Conservation (phyloP, 768 basidiomycete species). For the Boletus bicolor region DNA sequence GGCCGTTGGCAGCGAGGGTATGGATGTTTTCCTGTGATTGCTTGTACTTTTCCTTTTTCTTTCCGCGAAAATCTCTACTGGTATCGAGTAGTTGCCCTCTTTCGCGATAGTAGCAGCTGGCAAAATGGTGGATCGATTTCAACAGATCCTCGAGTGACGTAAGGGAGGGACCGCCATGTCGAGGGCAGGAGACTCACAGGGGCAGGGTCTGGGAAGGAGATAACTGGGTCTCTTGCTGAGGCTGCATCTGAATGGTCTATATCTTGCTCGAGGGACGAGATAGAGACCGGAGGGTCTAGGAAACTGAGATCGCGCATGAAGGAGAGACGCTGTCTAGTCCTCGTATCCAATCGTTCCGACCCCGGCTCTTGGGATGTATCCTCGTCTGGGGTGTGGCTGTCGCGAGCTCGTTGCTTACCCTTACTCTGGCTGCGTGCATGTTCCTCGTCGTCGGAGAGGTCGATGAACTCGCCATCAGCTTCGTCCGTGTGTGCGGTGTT, state of each 20-base stretch:
- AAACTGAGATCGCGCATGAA: conserved; percentile 54
- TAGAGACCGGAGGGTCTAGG: conserved; percentile 35
- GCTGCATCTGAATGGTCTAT: conserved; percentile 1
- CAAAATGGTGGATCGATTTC: conserved; percentile 50
- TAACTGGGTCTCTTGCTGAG: conserved; percentile 6
- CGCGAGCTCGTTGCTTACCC: conserved; percentile 26
- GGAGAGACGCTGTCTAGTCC: conserved; percentile 41
- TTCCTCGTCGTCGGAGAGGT: conserved; percentile 24
- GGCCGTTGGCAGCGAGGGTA: conserved; percentile 13
- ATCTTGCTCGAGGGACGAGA: conserved; percentile 11
- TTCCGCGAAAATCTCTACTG: conserved; percentile 44
- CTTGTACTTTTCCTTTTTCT: conserved; percentile 35
- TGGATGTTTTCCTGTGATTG: conserved; percentile 21
- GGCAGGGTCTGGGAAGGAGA: conserved; percentile 40
- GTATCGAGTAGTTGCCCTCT: conserved; percentile 56
- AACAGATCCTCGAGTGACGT: conserved; percentile 44
- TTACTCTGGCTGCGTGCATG: conserved; percentile 10
- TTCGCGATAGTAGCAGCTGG: conserved; percentile 57
- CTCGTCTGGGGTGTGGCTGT: conserved; percentile 8
- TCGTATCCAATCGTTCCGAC: conserved; percentile 13
- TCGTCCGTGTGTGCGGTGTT: conserved; percentile 19
- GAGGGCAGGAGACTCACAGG: conserved; percentile 40
- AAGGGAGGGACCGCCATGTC: neutral
- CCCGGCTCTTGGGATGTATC: conserved; percentile 13
- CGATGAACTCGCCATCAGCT: conserved; percentile 23